phyloP scores from a whole-genome alignment of 495 filamentous ascomycete species.

The Daldinia childiae region DNA sequence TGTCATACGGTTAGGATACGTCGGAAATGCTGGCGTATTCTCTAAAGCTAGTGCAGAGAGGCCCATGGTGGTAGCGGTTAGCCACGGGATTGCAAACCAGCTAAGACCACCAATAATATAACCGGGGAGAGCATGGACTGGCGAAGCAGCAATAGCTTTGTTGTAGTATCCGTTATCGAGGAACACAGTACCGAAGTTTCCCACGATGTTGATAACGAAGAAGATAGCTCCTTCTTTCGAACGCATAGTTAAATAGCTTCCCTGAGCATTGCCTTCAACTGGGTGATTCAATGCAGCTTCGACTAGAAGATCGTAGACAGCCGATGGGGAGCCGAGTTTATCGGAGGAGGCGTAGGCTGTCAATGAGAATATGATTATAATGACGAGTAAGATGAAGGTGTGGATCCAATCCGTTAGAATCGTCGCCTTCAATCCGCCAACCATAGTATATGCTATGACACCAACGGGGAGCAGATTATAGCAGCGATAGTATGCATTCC shows the following conservation, averaged over 20 bases:
- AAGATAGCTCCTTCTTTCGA: conserved; percentile 90
- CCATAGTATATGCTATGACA: conserved; percentile 79
- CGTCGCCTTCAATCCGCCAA: conserved; percentile 61
- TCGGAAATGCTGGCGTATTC: conserved; percentile 75
- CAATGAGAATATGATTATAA: conserved; percentile 91
- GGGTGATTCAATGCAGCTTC: conserved; percentile 76
- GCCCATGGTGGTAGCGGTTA: conserved; percentile 92
- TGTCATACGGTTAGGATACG: conserved; percentile 75
- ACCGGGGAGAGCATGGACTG: conserved; percentile 88
- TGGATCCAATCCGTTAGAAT: conserved; percentile 70
- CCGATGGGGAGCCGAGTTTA: conserved; percentile 79
- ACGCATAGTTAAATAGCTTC: conserved; percentile 90
- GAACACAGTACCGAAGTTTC: conserved; percentile 85
- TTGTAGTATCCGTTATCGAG: conserved; percentile 89
- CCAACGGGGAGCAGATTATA: conserved; percentile 87
- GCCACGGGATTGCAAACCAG: conserved; percentile 98
- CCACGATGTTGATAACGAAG: conserved; percentile 94
- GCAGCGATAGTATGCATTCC: conserved; percentile 88
- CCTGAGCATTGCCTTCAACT: conserved; percentile 83
- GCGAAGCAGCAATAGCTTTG: conserved; percentile 92
- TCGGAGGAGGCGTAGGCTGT: conserved; percentile 82
- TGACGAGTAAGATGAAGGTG: conserved; percentile 85
- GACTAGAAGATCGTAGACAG: conserved; percentile 82
- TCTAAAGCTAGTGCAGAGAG: conserved; percentile 88
- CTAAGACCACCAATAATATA: conserved; percentile 90